A percentile compares a stretch with the other conserved stretches of the same genome.
These are phyloP conservation scores for Passiflora organensis DNA, from an alignment of 345 rosid genomes.

Conservation along the genomic window DNA sequence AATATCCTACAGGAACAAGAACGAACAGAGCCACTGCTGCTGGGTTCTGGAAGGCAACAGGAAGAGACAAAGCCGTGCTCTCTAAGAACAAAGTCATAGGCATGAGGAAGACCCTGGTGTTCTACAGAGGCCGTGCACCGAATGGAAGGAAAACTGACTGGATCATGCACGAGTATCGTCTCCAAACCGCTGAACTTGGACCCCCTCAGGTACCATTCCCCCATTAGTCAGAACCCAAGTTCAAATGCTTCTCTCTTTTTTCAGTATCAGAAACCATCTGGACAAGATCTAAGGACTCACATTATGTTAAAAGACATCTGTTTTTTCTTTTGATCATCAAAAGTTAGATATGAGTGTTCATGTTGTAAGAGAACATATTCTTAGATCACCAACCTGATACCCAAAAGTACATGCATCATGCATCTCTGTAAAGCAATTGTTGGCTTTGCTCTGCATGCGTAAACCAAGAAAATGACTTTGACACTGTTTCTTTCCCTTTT, in stretches of 20 bases:
- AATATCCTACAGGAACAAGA: conserved; percentile 90
- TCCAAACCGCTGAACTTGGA: conserved; percentile 61
- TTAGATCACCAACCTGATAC: too few relatives aligned
- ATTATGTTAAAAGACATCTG: too few relatives aligned
- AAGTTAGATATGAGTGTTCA: too few relatives aligned
- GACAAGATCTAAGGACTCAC: too few relatives aligned
- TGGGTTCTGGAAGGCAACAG: conserved; percentile 99
- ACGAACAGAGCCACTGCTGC: conserved; percentile 86
- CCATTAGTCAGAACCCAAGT: too few relatives aligned
- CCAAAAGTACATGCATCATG: too few relatives aligned
- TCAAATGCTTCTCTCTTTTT: too few relatives aligned
- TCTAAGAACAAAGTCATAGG: conserved; percentile 74
- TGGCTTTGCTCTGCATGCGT: too few relatives aligned
- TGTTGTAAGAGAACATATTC: too few relatives aligned
- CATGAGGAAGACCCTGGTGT: conserved; percentile 92
- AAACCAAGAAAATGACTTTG: neutral
- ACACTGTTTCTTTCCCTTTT: neutral
- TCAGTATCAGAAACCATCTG: too few relatives aligned
- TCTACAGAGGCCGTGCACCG: conserved; percentile 89
- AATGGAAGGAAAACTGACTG: conserved; percentile 86
- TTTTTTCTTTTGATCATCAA: too few relatives aligned
- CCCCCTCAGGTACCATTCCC: conserved; percentile 56
- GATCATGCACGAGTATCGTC: conserved; percentile 97
- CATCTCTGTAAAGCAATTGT: too few relatives aligned
- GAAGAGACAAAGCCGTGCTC: conserved; percentile 84